Percentiles rank a stretch among this genome's conserved stretches.
Evolutionary conservation across 768 basidiomycete genomes (phyloP).

Genomic region (Panaeolus cyanescens): DNA sequence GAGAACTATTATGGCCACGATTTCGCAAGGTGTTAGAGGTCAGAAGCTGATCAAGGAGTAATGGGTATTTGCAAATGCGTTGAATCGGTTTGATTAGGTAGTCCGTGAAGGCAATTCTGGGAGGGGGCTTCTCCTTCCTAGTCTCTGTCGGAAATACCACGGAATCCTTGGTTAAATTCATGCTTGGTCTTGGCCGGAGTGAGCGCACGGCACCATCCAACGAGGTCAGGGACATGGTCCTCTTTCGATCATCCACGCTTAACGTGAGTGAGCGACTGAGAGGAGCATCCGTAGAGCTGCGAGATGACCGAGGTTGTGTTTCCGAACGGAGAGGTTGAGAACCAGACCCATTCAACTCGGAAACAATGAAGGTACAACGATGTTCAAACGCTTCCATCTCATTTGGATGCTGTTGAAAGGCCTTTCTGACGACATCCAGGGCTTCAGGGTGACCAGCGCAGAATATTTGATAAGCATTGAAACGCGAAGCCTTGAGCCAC

Average conservation of each 20-base stretch:
- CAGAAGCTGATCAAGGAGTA: constrained; percentile 78
- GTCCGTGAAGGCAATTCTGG: constrained; percentile 70
- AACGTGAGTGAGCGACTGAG: constrained; percentile 14
- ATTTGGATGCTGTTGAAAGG: constrained; percentile 58
- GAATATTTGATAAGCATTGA: constrained; percentile 81
- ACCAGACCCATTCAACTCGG: constrained; percentile 33
- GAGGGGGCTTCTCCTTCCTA: constrained; percentile 27
- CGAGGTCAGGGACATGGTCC: constrained; percentile 53
- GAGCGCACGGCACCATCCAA: constrained; percentile 45
- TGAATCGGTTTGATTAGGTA: constrained; percentile 98
- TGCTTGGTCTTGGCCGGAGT: constrained; percentile 36
- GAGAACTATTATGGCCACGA: constrained; percentile 18
- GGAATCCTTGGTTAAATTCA: constrained; percentile 31
- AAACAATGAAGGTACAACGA: constrained; percentile 61
- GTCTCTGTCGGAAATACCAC: constrained; percentile 20
- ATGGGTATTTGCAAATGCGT: constrained; percentile 92
- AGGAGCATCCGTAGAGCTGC: constrained; percentile 17
- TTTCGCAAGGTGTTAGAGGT: constrained; percentile 31
- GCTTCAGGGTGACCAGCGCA: constrained; percentile 89
- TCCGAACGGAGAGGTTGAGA: constrained; percentile 20
- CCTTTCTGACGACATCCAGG: constrained; percentile 67
- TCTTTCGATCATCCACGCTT: constrained; percentile 32
- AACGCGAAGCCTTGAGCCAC: constrained; percentile 60
- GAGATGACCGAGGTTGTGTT: constrained; percentile 20
- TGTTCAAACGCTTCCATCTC: constrained; percentile 90